Conservation (phyloP, 768 basidiomycete genomes). For the Cystofilobasidium ferigula region DNA sequence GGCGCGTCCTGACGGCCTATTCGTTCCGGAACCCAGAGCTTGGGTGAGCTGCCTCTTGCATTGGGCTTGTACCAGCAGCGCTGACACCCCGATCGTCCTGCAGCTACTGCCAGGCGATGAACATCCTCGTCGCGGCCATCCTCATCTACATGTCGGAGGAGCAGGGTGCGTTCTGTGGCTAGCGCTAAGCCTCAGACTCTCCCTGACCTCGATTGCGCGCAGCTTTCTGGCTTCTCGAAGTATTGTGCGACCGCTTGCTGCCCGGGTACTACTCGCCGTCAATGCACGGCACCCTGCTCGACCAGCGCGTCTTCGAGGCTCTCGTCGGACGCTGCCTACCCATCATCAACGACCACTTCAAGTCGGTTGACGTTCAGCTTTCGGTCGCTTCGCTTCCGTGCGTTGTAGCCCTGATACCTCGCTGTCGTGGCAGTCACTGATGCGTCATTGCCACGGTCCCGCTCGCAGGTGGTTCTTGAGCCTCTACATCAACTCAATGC, state of each 20-base stretch:
- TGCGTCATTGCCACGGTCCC: not conserved
- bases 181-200: not conserved
- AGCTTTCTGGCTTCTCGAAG: conserved; percentile 95
- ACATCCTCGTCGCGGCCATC: conserved; percentile 59
- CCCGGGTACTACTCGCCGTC: conserved; percentile 47
- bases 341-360: conserved; percentile 88
- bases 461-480: conserved; percentile 73
- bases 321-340: conserved; percentile 79
- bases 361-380: conserved; percentile 81
- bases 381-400: conserved; percentile 84
- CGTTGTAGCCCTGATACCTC: conserved; percentile 12
- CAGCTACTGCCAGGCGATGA: conserved; percentile 99
- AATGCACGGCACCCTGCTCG: conserved; percentile 98
- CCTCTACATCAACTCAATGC: conserved; percentile 66
- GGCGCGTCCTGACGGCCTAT: conserved; percentile 88
- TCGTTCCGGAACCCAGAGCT: conserved; percentile 74
- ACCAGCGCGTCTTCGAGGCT: conserved; percentile 94
- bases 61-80: too few relatives aligned
- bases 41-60: too few relatives aligned
- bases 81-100: too few relatives aligned
- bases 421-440: not conserved
- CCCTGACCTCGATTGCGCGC: conserved; percentile 33
- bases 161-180: not conserved
- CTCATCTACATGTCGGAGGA: conserved; percentile 88
- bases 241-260: conserved; percentile 82